Base-by-base conservation (phyloP, 345 rosid species). In the Turritis glabra region DNA sequence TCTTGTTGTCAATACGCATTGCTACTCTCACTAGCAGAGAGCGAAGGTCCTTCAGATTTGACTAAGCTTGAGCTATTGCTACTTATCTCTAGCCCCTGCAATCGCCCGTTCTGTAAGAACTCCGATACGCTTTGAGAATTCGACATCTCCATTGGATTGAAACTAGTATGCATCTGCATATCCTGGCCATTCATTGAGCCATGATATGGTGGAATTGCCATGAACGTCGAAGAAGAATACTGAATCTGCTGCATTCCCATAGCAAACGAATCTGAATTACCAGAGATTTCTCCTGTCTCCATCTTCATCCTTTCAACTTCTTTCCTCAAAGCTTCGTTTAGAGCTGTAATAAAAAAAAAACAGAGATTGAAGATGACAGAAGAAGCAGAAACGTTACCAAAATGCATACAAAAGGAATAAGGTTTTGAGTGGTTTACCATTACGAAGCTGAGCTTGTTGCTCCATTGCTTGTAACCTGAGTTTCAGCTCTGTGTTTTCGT, bases 361-460 rank as follows among this genome's bases (percentile, higher is more conserved):
- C 51, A 74, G 23, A 47, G 59, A 65, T 29, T 30, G 26, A 64
- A 54, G 17, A 50, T 48, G 8, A 50, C 27, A 30, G 27, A 67
- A 0, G 40, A 10, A 14, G 17, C n/a, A 38, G 44, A 38, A 38
- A 40, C 5, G 12, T 1, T 14, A 43, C 6, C 13, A 37, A 9
- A 15, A 15, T 32, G 18, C 27, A 18, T 15, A 25, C 10, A 23
- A 47, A 26, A 30, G 35, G 3, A 4, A 5, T 15, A 7, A 43
- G 41, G 5, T 7, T 43, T 15, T 15, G 19, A 12, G 43, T 38
- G 43, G 0, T n/a, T 18, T 47, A 90, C 98, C 98, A 79, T 89
- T 93, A 67, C 88, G 91, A 77, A 90, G 76, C 77, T 86, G 91
- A 75, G 87, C 89, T 76, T 87, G 90, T 71, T 90, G 98, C 80